A percentile compares a stretch with the other conserved stretches of the same genome.
Evolutionary conservation across 2,329 filamentous ascomycete genomes (phyloP).

Genomic region (Metarhizium brunneum): DNA sequence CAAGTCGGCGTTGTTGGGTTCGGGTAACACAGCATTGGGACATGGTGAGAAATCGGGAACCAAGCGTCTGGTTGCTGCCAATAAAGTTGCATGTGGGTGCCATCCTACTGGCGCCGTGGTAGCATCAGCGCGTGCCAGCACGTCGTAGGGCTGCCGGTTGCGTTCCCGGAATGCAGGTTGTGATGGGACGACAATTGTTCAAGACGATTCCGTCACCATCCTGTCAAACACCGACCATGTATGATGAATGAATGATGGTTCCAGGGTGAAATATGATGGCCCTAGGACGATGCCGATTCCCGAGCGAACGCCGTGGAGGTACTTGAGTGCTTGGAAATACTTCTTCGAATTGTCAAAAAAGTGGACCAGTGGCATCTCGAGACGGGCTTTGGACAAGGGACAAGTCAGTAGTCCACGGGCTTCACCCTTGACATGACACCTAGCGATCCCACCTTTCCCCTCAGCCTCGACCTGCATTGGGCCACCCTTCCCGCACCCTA

Average conservation of each 20-base stretch:
- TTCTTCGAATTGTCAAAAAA: no score
- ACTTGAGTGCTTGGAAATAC: background rate
- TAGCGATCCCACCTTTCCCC: constrained; percentile 5
- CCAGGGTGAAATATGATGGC: no score
- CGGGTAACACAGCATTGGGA: background rate
- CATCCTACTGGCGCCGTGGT: background rate
- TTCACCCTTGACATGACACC: background rate
- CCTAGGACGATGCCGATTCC: constrained; percentile 1
- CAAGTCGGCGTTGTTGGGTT: background rate
- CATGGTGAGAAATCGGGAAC: background rate
- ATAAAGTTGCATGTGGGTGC: background rate
- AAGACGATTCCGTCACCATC: no score
- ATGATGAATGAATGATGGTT: background rate
- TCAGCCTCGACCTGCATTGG: background rate
- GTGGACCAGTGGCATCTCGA: no score
- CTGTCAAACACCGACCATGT: background rate
- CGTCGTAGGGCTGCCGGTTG: background rate
- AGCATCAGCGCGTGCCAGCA: background rate
- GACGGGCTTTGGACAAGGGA: no score
- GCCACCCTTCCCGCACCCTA: background rate
- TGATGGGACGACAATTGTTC: background rate
- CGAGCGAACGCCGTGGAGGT: constrained; percentile 3
- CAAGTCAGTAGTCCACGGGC: no score
- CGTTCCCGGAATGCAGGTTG: background rate
- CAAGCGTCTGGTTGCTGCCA: background rate